Evolutionary conservation across 306 rosid genomes (phyloP).

Genomic region (Hippophae tibetana): DNA sequence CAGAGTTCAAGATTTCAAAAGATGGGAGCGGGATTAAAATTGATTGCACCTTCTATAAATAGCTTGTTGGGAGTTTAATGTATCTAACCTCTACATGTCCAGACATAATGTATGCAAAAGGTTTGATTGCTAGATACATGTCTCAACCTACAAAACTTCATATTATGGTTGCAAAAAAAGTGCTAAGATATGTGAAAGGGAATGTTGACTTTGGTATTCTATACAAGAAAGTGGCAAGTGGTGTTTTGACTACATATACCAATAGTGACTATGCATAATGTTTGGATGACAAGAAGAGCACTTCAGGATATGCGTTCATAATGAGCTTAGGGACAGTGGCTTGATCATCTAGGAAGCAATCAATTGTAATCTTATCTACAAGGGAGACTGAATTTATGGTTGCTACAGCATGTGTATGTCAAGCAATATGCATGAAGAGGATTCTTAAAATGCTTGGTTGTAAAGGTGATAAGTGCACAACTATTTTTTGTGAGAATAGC

Average conservation of each 20-base stretch:
- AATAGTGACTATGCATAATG: constrained; percentile 1
- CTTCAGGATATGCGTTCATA: not conserved
- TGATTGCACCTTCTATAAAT: not conserved
- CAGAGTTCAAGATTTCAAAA: not conserved
- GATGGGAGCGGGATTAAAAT: not conserved
- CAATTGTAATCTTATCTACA: not conserved
- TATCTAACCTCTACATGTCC: not conserved
- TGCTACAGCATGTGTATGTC: not conserved
- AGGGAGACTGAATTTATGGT: not conserved
- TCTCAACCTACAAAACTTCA: not conserved
- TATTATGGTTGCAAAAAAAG: not conserved
- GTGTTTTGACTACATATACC: too few relatives aligned
- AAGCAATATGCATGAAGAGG: not conserved
- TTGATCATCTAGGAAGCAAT: not conserved
- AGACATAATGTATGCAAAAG: too few relatives aligned
- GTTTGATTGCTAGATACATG: not conserved
- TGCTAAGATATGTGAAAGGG: constrained; percentile 1
- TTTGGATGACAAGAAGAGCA: not conserved
- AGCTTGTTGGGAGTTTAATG: not conserved
- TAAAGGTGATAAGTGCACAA: not conserved
- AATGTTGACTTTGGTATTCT: not conserved
- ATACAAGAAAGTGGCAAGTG: not conserved
- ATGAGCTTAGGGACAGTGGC: not conserved
- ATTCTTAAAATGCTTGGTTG: not conserved
- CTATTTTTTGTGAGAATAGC: not conserved